Conservation (phyloP, 306 rosid genomes). For the Canavalia ensiformis region DNA sequence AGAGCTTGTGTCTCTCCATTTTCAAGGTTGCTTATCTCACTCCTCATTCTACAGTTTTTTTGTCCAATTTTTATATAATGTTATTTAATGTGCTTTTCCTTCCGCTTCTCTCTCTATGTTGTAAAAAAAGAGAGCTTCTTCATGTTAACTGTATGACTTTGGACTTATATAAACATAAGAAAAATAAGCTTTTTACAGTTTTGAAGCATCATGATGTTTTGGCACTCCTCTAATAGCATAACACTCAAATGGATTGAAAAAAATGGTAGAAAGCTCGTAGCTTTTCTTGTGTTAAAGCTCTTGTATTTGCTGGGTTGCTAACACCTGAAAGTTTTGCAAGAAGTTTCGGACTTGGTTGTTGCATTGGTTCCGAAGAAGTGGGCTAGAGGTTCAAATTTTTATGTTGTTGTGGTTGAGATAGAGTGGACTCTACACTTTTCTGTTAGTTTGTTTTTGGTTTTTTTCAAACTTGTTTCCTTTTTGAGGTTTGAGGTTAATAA, state of each 20-base stretch:
- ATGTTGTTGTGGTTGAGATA: slow-evolving; percentile 24
- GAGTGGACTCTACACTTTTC: slow-evolving; percentile 32
- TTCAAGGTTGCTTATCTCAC: slow-evolving; percentile 6
- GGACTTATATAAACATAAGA: neutral
- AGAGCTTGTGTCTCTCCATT: slow-evolving; percentile 18
- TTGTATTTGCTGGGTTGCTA: slow-evolving; percentile 18
- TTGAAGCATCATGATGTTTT: neutral
- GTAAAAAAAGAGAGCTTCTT: neutral
- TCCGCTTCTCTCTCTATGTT: neutral
- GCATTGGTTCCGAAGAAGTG: neutral
- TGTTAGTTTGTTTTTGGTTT: neutral
- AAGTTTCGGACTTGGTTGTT: slow-evolving; percentile 1
- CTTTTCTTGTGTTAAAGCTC: slow-evolving; percentile 14
- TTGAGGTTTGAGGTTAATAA: slow-evolving; percentile 29
- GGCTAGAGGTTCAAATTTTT: slow-evolving; percentile 32
- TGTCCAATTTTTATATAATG: neutral
- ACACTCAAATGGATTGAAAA: slow-evolving; percentile 5
- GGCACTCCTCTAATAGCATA: neutral
- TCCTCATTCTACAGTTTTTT: slow-evolving; percentile 25
- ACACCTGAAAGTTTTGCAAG: neutral
- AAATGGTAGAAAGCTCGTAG: neutral
- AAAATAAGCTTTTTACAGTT: neutral
- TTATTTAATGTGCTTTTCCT: slow-evolving; percentile 11
- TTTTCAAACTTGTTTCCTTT: neutral
- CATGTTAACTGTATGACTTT: neutral